These are phyloP conservation scores for Silene conica DNA, from an alignment of 148 eudicot species.

Conservation along the genomic window DNA sequence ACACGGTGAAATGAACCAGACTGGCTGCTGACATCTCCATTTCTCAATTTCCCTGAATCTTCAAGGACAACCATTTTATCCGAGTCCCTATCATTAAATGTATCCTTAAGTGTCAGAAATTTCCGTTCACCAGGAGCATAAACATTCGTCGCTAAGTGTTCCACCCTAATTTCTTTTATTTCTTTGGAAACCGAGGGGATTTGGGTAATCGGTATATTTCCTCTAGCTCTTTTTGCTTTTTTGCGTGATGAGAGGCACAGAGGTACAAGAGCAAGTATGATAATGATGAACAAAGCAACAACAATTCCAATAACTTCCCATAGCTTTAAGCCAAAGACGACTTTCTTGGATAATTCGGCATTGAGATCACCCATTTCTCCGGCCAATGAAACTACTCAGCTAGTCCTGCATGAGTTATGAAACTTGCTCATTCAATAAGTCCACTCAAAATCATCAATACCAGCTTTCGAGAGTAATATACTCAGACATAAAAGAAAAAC, in stretches of 20 bases:
- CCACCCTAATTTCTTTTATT: conserved; percentile 55
- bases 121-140: conserved; percentile 39
- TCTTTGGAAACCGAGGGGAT: conserved; percentile 57
- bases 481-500: background rate
- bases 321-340: conserved; percentile 47
- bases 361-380: conserved; percentile 49
- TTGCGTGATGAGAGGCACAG: conserved; percentile 51
- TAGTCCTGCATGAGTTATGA: background rate
- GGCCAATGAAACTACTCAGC: conserved; percentile 22
- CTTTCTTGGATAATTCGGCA: conserved; percentile 34
- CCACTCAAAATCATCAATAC: background rate
- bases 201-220: conserved; percentile 43
- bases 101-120: conserved; percentile 46
- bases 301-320: conserved; percentile 55
- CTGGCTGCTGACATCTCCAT: conserved; percentile 45
- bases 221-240: conserved; percentile 39
- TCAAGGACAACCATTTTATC: conserved; percentile 40
- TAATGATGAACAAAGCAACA: conserved; percentile 42
- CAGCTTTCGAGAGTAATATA: background rate
- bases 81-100: conserved; percentile 49
- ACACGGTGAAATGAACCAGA: conserved; percentile 50
- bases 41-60: conserved; percentile 41
- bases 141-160: conserved; percentile 39
- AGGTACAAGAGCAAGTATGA: conserved; percentile 40
- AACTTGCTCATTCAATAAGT: background rate